Evolutionary conservation across 768 basidiomycete genomes (phyloP).

Genomic region (Cytidiella melzeri): DNA sequence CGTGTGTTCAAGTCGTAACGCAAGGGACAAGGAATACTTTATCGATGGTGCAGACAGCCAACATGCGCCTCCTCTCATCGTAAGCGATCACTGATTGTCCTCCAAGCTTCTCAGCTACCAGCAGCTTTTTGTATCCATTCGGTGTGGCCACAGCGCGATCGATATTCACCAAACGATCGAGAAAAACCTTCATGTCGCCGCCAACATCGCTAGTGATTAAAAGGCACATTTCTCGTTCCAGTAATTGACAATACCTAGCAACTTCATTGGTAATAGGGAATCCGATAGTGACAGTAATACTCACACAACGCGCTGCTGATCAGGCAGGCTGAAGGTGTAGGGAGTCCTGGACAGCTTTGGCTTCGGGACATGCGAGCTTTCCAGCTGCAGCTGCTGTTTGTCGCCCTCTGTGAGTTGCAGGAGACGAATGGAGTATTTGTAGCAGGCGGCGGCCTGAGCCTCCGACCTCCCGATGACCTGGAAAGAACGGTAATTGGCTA

Average conservation of each 20-base stretch:
- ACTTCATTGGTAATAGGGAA: not conserved
- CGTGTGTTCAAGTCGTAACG: not conserved
- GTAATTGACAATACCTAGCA: constrained; percentile 33
- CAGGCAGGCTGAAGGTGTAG: constrained; percentile 21
- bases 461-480: constrained; percentile 1
- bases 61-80: constrained; percentile 45
- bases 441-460: constrained; percentile 8
- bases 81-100: constrained; percentile 39
- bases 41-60: constrained; percentile 37
- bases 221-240: constrained; percentile 35
- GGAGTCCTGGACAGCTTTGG: constrained; percentile 22
- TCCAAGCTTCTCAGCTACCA: constrained; percentile 43
- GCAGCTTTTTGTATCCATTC: constrained; percentile 23
- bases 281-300: constrained; percentile 5
- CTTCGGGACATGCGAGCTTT: constrained; percentile 27
- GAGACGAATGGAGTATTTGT: constrained; percentile 25
- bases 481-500: not conserved
- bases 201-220: constrained; percentile 33
- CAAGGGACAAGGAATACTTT: constrained; percentile 27
- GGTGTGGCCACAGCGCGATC: constrained; percentile 24
- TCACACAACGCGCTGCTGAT: constrained; percentile 29
- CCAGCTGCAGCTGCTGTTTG: constrained; percentile 29
- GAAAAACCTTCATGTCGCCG: constrained; percentile 32
- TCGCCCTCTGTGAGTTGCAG: constrained; percentile 32
- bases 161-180: constrained; percentile 30